Conservation (phyloP, 192 early-diverging fungal genomes). For the Spinellus fusiger region DNA sequence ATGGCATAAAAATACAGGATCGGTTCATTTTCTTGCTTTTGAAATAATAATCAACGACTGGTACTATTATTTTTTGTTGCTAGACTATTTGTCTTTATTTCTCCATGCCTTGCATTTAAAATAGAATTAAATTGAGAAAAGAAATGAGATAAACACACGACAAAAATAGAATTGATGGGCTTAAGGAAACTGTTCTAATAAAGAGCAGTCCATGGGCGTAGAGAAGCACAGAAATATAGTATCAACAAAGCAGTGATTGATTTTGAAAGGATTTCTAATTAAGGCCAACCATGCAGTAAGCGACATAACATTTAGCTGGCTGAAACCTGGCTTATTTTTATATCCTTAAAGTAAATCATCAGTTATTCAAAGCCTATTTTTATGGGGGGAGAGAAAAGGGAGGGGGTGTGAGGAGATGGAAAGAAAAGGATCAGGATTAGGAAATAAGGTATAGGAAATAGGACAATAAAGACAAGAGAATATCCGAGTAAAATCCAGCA, state of each 20-base stretch:
- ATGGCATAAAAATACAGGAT: background rate
- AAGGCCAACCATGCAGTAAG: background rate
- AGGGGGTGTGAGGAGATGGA: too few relatives aligned
- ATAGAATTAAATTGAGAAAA: background rate
- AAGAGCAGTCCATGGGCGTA: too few relatives aligned
- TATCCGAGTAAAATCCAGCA: too few relatives aligned
- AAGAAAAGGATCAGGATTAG: too few relatives aligned
- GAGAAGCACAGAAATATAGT: background rate
- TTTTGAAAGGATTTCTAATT: background rate
- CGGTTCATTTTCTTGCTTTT: background rate
- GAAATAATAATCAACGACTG: background rate
- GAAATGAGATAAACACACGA: background rate
- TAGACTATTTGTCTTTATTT: too few relatives aligned
- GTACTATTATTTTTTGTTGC: background rate
- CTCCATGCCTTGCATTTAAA: too few relatives aligned
- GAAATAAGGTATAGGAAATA: too few relatives aligned
- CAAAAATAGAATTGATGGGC: too few relatives aligned
- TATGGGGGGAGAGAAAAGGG: too few relatives aligned
- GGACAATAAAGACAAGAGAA: too few relatives aligned
- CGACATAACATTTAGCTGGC: background rate
- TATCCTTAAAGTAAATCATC: background rate
- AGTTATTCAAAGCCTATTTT: background rate
- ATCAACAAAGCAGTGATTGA: background rate
- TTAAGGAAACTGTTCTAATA: too few relatives aligned
- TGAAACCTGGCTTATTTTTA: background rate